Conservation (phyloP, 495 filamentous ascomycete species). For the Tuber calosporum region DNA sequence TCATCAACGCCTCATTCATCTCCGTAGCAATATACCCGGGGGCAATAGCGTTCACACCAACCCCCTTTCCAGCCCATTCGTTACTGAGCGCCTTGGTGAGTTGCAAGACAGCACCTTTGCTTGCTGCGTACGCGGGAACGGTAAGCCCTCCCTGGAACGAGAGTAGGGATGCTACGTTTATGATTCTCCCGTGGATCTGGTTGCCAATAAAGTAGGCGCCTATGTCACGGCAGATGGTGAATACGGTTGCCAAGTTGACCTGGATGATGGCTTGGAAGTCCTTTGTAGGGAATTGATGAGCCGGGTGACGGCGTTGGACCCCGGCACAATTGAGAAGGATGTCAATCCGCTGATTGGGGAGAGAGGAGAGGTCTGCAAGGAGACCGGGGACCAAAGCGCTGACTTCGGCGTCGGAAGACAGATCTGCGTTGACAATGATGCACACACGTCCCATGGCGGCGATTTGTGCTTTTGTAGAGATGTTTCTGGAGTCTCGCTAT, state of each 20-base stretch:
- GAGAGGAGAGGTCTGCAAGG: slow-evolving; percentile 48
- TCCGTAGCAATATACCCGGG: slow-evolving; percentile 69
- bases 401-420: slow-evolving; percentile 57
- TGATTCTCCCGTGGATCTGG: slow-evolving; percentile 60
- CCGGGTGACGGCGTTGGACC: slow-evolving; percentile 72
- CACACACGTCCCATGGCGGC: slow-evolving; percentile 60
- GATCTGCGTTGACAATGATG: slow-evolving; percentile 63
- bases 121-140: slow-evolving; percentile 83
- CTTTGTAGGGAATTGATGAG: slow-evolving; percentile 66
- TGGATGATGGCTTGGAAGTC: slow-evolving; percentile 84
- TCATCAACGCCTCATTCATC: slow-evolving; percentile 80
- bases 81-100: slow-evolving; percentile 83
- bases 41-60: slow-evolving; percentile 77
- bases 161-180: slow-evolving; percentile 79
- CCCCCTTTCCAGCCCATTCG: slow-evolving; percentile 71
- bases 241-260: slow-evolving; percentile 76
- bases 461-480: slow-evolving; percentile 56
- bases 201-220: slow-evolving; percentile 73
- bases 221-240: slow-evolving; percentile 73
- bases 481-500: slow-evolving; percentile 60
- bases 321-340: slow-evolving; percentile 83
- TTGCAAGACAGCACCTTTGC: slow-evolving; percentile 79
- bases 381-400: slow-evolving; percentile 56
- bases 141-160: slow-evolving; percentile 88
- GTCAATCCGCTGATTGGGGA: slow-evolving; percentile 43